phyloP scores from a whole-genome alignment of 2,329 filamentous ascomycete species.

The Fusarium ramigenum region DNA sequence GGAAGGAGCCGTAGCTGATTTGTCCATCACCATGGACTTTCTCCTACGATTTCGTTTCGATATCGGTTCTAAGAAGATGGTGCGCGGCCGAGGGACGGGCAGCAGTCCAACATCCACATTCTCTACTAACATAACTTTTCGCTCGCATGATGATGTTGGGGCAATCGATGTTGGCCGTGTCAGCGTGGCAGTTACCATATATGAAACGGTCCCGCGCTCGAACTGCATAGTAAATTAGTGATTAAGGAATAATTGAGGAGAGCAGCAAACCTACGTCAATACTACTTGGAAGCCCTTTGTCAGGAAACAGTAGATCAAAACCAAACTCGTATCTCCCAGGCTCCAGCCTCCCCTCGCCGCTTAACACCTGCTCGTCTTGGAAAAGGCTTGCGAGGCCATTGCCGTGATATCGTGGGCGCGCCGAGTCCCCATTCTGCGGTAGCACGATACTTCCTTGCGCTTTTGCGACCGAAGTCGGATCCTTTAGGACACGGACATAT shows the following conservation, averaged over 20 bases:
- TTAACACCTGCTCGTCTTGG: constrained; percentile 82
- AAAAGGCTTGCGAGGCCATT: constrained; percentile 85
- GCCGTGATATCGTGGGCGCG: constrained; percentile 69
- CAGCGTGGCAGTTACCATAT: constrained; percentile 88
- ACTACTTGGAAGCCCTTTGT: constrained; percentile 81
- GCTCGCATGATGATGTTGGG: constrained; percentile 81
- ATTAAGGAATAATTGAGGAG: neutral
- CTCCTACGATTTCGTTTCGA: constrained; percentile 74
- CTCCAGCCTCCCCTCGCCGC: constrained; percentile 79
- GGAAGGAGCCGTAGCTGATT: constrained; percentile 52
- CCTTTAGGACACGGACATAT: constrained; percentile 82
- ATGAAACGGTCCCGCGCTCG: constrained; percentile 91
- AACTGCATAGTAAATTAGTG: constrained; percentile 67
- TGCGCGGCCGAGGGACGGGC: constrained; percentile 77
- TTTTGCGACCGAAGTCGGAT: constrained; percentile 65
- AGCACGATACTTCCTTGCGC: constrained; percentile 57
- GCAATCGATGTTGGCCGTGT: constrained; percentile 89
- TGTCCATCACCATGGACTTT: constrained; percentile 59
- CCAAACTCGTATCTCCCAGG: constrained; percentile 82
- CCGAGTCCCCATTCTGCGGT: constrained; percentile 50
- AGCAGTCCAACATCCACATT: constrained; percentile 85
- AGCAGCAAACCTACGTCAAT: constrained; percentile 77
- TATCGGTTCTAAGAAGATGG: constrained; percentile 88
- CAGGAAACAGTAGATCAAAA: constrained; percentile 76
- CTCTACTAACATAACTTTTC: constrained; percentile 82